Evolutionary conservation across 129 eudicot species (phyloP).

Genomic region (Chrysanthemum seticuspe): DNA sequence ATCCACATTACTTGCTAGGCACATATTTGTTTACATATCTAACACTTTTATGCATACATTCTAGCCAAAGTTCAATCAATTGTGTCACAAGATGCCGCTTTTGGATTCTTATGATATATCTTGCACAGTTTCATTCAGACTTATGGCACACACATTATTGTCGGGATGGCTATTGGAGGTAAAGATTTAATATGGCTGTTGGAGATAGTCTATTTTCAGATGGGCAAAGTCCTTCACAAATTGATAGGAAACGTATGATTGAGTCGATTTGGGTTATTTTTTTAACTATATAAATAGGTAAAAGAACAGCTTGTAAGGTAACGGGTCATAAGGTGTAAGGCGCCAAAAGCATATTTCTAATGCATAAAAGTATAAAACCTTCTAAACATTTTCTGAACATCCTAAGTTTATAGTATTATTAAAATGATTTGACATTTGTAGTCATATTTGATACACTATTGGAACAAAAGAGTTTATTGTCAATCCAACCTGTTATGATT

Average conservation of each 20-base stretch:
- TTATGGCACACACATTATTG: conserved; percentile 93
- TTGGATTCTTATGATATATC: too few relatives aligned
- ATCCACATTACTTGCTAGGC: conserved; percentile 76
- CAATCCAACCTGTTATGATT: neutral
- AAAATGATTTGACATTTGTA: neutral
- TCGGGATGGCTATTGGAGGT: conserved; percentile 95
- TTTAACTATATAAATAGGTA: too few relatives aligned
- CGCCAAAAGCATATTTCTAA: too few relatives aligned
- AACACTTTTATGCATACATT: neutral
- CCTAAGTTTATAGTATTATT: too few relatives aligned
- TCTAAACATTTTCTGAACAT: too few relatives aligned
- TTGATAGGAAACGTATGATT: conserved; percentile 40
- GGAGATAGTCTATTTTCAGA: conserved; percentile 89
- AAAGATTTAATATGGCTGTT: conserved; percentile 92
- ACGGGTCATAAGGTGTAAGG: too few relatives aligned
- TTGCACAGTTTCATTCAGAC: too few relatives aligned
- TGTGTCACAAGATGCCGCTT: too few relatives aligned
- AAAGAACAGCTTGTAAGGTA: too few relatives aligned
- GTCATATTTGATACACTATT: neutral
- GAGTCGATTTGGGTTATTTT: too few relatives aligned
- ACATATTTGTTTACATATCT: neutral
- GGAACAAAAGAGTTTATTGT: neutral
- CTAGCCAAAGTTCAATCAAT: neutral
- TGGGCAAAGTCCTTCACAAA: conserved; percentile 50
- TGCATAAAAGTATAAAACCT: too few relatives aligned